Conservation (phyloP, 78 protist species). For the Abeoforma whisleri region DNA sequence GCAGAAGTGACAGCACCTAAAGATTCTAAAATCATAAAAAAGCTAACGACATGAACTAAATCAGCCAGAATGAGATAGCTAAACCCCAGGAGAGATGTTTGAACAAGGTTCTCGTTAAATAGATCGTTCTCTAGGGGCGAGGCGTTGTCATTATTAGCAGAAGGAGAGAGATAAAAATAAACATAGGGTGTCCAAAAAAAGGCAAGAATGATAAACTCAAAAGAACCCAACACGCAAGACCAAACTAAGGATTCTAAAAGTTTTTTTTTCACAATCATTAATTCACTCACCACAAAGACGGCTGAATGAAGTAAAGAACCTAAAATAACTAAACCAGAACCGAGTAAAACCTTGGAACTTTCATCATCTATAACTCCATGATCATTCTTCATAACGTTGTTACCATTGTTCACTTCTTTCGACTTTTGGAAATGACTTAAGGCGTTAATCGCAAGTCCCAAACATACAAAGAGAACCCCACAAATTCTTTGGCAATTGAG, state of each 20-base stretch:
- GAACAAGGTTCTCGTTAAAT: neutral
- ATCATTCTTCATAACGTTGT: no score
- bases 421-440: no score
- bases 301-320: constrained; percentile 1
- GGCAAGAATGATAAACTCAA: no score
- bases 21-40: constrained; percentile 12
- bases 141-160: neutral
- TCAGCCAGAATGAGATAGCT: neutral
- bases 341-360: neutral
- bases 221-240: neutral
- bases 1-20: constrained; percentile 29
- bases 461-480: no score
- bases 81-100: no score
- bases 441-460: no score
- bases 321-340: neutral
- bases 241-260: neutral
- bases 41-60: constrained; percentile 21
- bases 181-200: neutral
- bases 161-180: no score
- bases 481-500: no score
- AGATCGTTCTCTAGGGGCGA: no score
- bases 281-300: constrained; percentile 18
- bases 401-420: no score
- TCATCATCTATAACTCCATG: no score
- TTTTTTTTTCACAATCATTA: neutral